These are phyloP conservation scores for Trypanosoma brucei DNA, from an alignment of 208 protist genomes.

Conservation along the genomic window DNA sequence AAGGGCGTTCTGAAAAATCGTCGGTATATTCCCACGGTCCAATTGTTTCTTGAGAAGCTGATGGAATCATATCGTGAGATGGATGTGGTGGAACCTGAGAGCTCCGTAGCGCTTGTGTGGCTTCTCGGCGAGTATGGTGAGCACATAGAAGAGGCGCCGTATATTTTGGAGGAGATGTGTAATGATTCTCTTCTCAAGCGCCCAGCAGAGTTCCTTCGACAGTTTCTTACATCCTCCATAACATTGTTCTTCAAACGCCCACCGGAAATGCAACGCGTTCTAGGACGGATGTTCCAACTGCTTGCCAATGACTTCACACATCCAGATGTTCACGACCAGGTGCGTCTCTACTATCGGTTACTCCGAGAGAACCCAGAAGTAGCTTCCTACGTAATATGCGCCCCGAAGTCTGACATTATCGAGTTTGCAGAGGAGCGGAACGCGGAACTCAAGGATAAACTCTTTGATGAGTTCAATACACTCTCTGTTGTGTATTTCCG, in stretches of 20 bases:
- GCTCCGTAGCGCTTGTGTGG: constrained; percentile 70
- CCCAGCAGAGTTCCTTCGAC: constrained; percentile 51
- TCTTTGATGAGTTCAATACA: constrained; percentile 90
- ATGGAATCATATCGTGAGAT: constrained; percentile 37
- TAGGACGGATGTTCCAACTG: constrained; percentile 70
- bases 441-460: constrained; percentile 54
- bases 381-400: constrained; percentile 49
- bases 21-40: constrained; percentile 37
- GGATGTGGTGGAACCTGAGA: constrained; percentile 50
- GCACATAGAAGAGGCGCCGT: constrained; percentile 85
- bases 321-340: constrained; percentile 83
- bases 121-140: constrained; percentile 90
- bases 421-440: constrained; percentile 69
- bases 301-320: constrained; percentile 80
- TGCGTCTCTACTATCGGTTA: constrained; percentile 83
- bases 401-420: constrained; percentile 37
- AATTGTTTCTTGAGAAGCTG: constrained; percentile 40
- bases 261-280: constrained; percentile 82
- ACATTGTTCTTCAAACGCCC: constrained; percentile 93
- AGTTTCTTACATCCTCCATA: constrained; percentile 83
- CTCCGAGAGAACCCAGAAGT: constrained; percentile 42
- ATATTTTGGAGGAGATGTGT: constrained; percentile 83
- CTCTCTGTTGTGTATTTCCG: constrained; percentile 80
- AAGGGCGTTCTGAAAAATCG: constrained; percentile 80
- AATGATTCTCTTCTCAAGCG: constrained; percentile 40